Evolutionary conservation across 306 rosid genomes (phyloP).

Genomic region (Rosa multiflora): DNA sequence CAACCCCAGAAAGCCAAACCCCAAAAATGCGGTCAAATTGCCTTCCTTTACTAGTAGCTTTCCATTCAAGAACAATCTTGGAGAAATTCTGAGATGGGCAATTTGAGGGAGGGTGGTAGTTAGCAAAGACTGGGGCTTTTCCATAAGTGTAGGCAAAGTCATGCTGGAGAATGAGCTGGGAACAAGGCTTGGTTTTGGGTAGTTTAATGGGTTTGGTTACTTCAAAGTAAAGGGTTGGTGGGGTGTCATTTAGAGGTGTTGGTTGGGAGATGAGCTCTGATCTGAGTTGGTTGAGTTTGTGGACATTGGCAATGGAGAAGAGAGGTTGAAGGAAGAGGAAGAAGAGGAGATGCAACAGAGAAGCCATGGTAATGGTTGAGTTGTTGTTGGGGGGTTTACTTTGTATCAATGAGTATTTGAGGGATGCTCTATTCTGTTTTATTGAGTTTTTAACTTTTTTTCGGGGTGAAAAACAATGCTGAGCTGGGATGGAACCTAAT

Average conservation of each 20-base stretch:
- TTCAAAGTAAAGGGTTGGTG: slow-evolving; percentile 62
- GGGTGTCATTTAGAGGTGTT: slow-evolving; percentile 21
- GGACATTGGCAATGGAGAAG: slow-evolving; percentile 47
- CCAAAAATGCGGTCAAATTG: slow-evolving; percentile 91
- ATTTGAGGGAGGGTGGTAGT: slow-evolving; percentile 63
- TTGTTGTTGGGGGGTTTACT: not conserved
- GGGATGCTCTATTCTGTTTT: not conserved
- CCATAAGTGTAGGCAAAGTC: slow-evolving; percentile 75
- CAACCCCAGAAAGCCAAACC: slow-evolving; percentile 86
- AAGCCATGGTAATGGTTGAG: slow-evolving; percentile 2
- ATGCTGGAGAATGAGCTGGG: slow-evolving; percentile 55
- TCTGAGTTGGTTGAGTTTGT: slow-evolving; percentile 42
- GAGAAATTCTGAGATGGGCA: slow-evolving; percentile 46
- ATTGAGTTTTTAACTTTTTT: not conserved
- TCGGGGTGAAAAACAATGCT: slow-evolving; percentile 5
- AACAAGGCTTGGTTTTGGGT: slow-evolving; percentile 65
- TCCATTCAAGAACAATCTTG: slow-evolving; percentile 74
- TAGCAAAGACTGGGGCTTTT: slow-evolving; percentile 56
- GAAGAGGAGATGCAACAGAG: slow-evolving; percentile 14
- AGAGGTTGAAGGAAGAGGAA: slow-evolving; percentile 38
- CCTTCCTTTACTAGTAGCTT: slow-evolving; percentile 67
- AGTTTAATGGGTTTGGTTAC: slow-evolving; percentile 67
- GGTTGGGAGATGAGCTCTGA: slow-evolving; percentile 23
- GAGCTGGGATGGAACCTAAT: not conserved
- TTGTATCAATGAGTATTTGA: not conserved